A percentile compares a stretch with the other conserved stretches of the same genome.
These are phyloP conservation scores for Guillardia theta DNA, from an alignment of 78 protist species.

Conservation along the genomic window DNA sequence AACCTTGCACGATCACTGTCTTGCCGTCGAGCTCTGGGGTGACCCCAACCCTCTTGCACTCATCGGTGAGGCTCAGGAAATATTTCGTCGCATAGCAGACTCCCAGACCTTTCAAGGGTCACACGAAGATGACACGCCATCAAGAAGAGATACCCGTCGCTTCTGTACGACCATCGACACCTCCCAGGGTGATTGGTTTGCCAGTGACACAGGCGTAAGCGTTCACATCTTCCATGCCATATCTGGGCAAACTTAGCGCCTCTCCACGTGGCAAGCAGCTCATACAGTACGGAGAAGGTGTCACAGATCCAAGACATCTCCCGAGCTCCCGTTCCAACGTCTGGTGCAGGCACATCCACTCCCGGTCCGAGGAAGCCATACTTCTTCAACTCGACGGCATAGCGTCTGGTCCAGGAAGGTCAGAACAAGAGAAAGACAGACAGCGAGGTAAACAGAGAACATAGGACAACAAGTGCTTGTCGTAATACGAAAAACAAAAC, in stretches of 20 bases:
- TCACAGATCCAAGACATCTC: conserved; percentile 89
- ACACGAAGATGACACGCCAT: too few species aligned
- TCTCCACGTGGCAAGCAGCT: background rate
- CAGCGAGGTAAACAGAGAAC: background rate
- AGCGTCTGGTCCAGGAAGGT: background rate
- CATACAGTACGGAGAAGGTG: background rate
- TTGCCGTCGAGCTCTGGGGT: conserved; percentile 52
- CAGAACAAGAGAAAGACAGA: background rate
- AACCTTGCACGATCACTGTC: conserved; percentile 81
- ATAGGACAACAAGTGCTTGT: background rate
- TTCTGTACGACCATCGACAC: conserved; percentile 88
- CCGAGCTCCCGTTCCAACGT: conserved; percentile 87
- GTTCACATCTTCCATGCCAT: conserved; percentile 60
- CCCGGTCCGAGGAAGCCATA: conserved; percentile 68
- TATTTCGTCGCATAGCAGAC: conserved; percentile 81
- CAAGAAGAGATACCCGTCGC: too few species aligned
- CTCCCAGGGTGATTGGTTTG: conserved; percentile 83
- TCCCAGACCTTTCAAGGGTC: too few species aligned
- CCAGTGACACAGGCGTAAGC: conserved; percentile 87
- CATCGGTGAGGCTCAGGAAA: conserved; percentile 39
- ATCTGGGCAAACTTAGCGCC: background rate
- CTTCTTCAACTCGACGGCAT: background rate
- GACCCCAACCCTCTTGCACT: background rate
- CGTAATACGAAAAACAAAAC: too few species aligned
- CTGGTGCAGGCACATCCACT: conserved; percentile 90